Conservation (phyloP, 2,329 filamentous ascomycete species). For the Beauveria sp. region DNA sequence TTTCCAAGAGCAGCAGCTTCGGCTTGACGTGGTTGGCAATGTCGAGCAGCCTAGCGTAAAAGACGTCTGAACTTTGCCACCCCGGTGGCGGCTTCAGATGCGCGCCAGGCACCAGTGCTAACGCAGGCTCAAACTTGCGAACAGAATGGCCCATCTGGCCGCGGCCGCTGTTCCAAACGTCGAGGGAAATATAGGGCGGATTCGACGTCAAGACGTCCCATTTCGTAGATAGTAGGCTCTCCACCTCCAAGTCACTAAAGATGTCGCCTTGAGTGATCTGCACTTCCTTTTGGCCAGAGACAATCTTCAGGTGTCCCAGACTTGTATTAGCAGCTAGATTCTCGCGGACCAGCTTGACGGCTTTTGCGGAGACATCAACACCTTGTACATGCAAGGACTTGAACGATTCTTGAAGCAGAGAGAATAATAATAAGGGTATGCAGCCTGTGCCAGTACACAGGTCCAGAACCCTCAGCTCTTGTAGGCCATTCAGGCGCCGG, state of each 20-base stretch:
- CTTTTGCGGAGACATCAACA: conserved; percentile 62
- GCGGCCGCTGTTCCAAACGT: conserved; percentile 30
- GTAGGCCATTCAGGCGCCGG: not conserved
- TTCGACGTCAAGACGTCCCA: conserved; percentile 75
- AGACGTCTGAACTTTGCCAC: conserved; percentile 42
- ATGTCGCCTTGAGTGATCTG: conserved; percentile 42
- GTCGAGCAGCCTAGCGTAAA: conserved; percentile 59
- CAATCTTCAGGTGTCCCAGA: conserved; percentile 17
- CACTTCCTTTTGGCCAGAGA: conserved; percentile 22
- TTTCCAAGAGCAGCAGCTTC: conserved; percentile 58
- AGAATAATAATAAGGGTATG: conserved; percentile 70
- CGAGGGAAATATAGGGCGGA: conserved; percentile 77
- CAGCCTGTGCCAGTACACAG: conserved; percentile 89
- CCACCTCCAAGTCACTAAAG: conserved; percentile 35
- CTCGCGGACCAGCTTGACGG: conserved; percentile 55
- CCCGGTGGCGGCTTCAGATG: conserved; percentile 21
- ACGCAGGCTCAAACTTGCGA: conserved; percentile 68
- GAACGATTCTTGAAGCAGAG: conserved; percentile 43
- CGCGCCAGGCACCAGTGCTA: conserved; percentile 61
- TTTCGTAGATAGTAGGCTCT: conserved; percentile 15
- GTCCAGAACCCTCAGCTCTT: conserved; percentile 56
- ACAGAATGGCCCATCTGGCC: conserved; percentile 61
- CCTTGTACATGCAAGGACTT: conserved; percentile 49
- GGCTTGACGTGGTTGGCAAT: conserved; percentile 43
- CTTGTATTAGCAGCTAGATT: conserved; percentile 52